Base-by-base conservation (phyloP, 495 filamentous ascomycete species). In the Stereocaulon alpinum region DNA sequence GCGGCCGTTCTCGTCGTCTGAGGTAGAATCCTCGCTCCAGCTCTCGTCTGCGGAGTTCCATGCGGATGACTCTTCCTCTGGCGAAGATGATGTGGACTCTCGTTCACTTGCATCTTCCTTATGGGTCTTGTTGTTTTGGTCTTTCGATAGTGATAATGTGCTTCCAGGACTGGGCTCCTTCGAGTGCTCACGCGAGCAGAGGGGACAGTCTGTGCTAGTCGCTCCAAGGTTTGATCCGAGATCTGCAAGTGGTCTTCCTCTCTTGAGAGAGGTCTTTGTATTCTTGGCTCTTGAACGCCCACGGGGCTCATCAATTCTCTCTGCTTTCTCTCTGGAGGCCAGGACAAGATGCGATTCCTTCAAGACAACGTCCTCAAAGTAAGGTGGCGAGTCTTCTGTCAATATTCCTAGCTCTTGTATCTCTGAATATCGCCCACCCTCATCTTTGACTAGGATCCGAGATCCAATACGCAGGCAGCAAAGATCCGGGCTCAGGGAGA, bases 1-100 rank as follows among this genome's bases (percentile, higher is more conserved):
- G 30, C 48, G 24, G 12, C 30, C 20, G n/a, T 45, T 22, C 30
- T 32, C 51, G 27, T 61, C 59, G 29, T 29, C 24, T 18, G 55
- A 41, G 24, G 41, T 55, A 11, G 59, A 61, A 12, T 20, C 59
- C 24, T 61, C 59, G 30, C 50, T 61, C 59, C 59, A 61, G n/a
- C 50, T 55, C 6, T 55, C 51, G 14, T 55, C 51, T 3, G 59
- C 59, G 0, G 59, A 61, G 20, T 61, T 61, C 43, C 59, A 55
- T n/a, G 22, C 44, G 27, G 56, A 58, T 10, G 22, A 49, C 2
- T 41, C 45, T 6, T 14, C 7, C 10, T 22, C 22, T 11, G 44
- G 40, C 4, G 44, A n/a, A 12, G 32, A 24, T 17, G 44, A 29
- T 14, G 44, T 27, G 22, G 34, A 24, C 34, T 40, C 40, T 4